These are phyloP conservation scores for Saccharomycopsis sp. DNA, from an alignment of 805 yeast species.

Conservation along the genomic window DNA sequence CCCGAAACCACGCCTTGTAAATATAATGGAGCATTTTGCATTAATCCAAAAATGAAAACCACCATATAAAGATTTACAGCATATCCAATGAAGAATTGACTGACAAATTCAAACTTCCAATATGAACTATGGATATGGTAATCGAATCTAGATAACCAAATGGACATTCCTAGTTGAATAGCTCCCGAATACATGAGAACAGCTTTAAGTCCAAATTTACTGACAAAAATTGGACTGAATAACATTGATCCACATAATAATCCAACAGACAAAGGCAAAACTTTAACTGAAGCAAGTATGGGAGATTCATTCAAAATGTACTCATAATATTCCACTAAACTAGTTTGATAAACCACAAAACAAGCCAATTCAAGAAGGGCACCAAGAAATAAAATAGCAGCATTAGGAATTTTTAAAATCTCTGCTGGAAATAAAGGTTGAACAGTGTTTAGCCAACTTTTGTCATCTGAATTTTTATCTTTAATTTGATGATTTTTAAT, in stretches of 20 bases:
- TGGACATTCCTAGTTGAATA: slow-evolving; percentile 15
- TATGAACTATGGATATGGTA: slow-evolving; percentile 1
- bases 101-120: slow-evolving; percentile 11
- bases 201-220: not conserved
- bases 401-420: slow-evolving; percentile 22
- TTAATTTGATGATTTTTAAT: not conserved
- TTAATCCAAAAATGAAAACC: slow-evolving; percentile 25
- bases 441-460: slow-evolving; percentile 11
- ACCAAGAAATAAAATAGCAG: slow-evolving; percentile 20
- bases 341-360: slow-evolving; percentile 20
- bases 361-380: slow-evolving; percentile 20
- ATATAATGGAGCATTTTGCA: slow-evolving; percentile 27
- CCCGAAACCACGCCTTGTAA: slow-evolving; percentile 32
- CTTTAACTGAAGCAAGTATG: slow-evolving; percentile 28
- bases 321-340: slow-evolving; percentile 22
- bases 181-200: not conserved
- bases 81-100: slow-evolving; percentile 21
- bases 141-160: slow-evolving; percentile 8
- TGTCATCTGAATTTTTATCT: slow-evolving; percentile 8
- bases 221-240: not conserved
- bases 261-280: slow-evolving; percentile 27
- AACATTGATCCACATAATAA: slow-evolving; percentile 19
- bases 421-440: slow-evolving; percentile 24
- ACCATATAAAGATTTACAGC: slow-evolving; percentile 27
- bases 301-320: slow-evolving; percentile 24